phyloP scores from a whole-genome alignment of 2,329 filamentous ascomycete species.

The Tolypocladium pustulatum region DNA sequence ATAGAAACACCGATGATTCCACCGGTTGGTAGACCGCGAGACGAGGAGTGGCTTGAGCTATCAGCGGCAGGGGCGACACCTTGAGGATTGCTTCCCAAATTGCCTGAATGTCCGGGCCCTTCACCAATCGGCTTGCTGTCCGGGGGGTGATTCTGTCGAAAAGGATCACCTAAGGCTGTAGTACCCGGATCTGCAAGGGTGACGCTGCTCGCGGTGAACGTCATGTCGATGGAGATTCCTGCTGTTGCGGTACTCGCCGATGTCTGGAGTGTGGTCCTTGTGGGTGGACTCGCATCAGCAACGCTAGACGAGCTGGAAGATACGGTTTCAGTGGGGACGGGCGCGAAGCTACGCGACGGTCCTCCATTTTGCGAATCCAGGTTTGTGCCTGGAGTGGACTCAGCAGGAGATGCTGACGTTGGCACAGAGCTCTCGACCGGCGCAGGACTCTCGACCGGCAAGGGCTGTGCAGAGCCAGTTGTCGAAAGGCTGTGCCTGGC shows the following conservation, averaged over 20 bases:
- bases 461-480: background rate
- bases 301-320: background rate
- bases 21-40: constrained; percentile 8
- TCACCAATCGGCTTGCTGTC: background rate
- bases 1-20: constrained; percentile 41
- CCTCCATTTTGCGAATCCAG: background rate
- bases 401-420: background rate
- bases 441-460: background rate
- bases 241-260: background rate
- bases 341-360: background rate
- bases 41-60: constrained; percentile 3
- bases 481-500: background rate
- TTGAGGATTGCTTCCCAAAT: background rate
- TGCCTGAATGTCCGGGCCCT: background rate
- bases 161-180: background rate
- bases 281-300: background rate
- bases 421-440: background rate
- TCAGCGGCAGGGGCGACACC: background rate
- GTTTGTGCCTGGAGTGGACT: background rate
- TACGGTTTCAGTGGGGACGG: background rate
- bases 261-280: background rate
- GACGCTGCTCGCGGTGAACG: background rate
- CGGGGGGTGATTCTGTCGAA: background rate
- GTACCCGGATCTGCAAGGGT: background rate
- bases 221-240: background rate